phyloP scores from a whole-genome alignment of 1,284 basidiomycete species.

The Puccinia novopanici region DNA sequence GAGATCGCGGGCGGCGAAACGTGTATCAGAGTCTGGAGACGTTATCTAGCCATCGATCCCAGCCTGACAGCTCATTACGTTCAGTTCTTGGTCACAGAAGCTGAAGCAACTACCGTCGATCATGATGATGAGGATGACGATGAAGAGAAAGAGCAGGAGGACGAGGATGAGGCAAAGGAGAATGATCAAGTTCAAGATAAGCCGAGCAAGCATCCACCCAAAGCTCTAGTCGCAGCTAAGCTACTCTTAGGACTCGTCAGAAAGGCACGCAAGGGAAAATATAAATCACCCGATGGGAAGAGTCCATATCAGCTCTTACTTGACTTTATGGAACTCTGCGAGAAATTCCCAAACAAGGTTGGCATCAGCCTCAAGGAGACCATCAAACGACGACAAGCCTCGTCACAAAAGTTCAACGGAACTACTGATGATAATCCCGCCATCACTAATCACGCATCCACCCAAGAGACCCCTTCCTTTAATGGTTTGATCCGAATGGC shows the following conservation, averaged over 20 bases:
- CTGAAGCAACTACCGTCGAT: constrained; percentile 51
- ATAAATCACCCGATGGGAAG: constrained; percentile 86
- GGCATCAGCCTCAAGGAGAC: constrained; percentile 77
- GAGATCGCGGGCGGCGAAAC: constrained; percentile 73
- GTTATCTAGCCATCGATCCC: constrained; percentile 71
- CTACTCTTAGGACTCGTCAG: constrained; percentile 79
- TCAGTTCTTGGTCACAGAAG: constrained; percentile 53
- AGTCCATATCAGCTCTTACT: constrained; percentile 90
- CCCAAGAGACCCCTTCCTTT: constrained; percentile 3
- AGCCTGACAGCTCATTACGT: constrained; percentile 58
- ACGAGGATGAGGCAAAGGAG: constrained; percentile 58
- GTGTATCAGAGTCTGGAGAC: constrained; percentile 81
- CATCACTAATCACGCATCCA: constrained; percentile 61
- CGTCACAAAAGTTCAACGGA: background rate
- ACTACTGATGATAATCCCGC: constrained; percentile 62
- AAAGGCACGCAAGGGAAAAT: constrained; percentile 78
- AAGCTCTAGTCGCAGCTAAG: constrained; percentile 91
- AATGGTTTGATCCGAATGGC: constrained; percentile 74
- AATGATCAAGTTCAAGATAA: constrained; percentile 76
- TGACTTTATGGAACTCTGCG: constrained; percentile 89
- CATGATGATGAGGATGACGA: constrained; percentile 53
- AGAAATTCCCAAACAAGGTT: constrained; percentile 86
- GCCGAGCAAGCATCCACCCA: constrained; percentile 62
- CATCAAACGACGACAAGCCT: constrained; percentile 51
- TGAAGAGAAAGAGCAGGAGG: constrained; percentile 36